Evolutionary conservation across 306 rosid genomes (phyloP), one percentile per base, ranked within the genome.

Genomic region (Corylus avellana): DNA sequence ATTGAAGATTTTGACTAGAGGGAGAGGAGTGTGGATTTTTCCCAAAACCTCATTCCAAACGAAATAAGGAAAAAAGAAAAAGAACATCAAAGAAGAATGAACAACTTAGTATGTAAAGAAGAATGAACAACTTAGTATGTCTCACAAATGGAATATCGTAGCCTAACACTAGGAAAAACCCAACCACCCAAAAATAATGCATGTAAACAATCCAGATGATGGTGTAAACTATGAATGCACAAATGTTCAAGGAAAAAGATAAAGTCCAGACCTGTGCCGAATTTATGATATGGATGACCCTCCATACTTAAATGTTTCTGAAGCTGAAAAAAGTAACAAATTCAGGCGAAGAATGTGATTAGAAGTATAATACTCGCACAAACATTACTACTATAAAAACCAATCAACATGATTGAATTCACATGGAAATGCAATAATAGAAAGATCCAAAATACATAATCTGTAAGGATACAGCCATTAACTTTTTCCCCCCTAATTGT

Each of bases 261-360:
- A 4, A 83, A 81, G 35, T 59, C 70, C 88, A 74, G 70, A 92
- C 99, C 99, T 88, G 99, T 95, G 82, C 94, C 82, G 80, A 95
- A 95, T 81, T 95, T 95, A 84, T 91, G 94, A 87, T 77, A 95
- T 8, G 99, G 97, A 87, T 95, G 98, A 71, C 84, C 86, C 85
- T 85, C 88, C 48, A 87, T 79, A 84, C 93, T 91, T 78, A 95
- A 77, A 88, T 93, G 99, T 77, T 87, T 91, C 72, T 93, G 97
- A 79, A 95, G 98, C 99, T 95, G 92, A 75, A 85, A 73, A 83
- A 49, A 79, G 84, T 54, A 68, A 56, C 80, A 82, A 78, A 80
- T 87, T 74, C 76, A 84, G 27, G 56, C 62, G 58, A 22, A 74
- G 68, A 70, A 32, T 61, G 68, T 64, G 77, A 73, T 84, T 73